A percentile compares a stretch with the other conserved stretches of the same genome.
phyloP scores from a whole-genome alignment of 208 protist genomes.

The Acanthamoeba divionensis region DNA sequence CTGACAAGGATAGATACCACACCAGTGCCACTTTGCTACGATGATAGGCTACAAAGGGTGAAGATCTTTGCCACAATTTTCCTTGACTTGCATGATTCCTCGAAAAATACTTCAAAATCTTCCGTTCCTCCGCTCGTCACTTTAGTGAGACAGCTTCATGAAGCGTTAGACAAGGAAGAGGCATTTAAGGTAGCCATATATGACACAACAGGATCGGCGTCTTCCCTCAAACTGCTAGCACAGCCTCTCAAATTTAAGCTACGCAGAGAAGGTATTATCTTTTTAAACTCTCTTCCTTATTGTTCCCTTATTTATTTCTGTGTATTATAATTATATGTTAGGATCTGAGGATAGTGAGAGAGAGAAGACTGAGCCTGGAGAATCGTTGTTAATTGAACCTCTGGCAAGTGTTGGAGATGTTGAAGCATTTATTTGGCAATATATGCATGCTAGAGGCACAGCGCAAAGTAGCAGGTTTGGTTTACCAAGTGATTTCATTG shows the following conservation, averaged over 20 bases:
- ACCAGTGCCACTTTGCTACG: background rate
- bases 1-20: background rate
- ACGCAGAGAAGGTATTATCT: background rate
- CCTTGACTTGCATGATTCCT: background rate
- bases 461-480: too few relatives aligned
- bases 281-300: background rate
- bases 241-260: slow-evolving; percentile 14
- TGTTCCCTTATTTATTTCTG: background rate
- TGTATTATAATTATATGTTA: background rate
- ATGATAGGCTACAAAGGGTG: background rate
- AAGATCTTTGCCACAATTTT: background rate
- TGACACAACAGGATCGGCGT: background rate
- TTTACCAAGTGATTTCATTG: too few relatives aligned
- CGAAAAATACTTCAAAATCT: background rate
- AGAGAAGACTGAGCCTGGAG: background rate
- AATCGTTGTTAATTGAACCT: background rate
- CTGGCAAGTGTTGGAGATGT: slow-evolving; percentile 19
- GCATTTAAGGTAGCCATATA: background rate
- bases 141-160: slow-evolving; percentile 1
- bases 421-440: slow-evolving; percentile 1
- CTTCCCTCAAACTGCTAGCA: background rate
- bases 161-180: slow-evolving; percentile 25
- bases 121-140: background rate
- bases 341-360: background rate
- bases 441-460: too few relatives aligned